Base-by-base conservation (phyloP, 2,329 filamentous ascomycete genomes). In the Microcera coccophila region DNA sequence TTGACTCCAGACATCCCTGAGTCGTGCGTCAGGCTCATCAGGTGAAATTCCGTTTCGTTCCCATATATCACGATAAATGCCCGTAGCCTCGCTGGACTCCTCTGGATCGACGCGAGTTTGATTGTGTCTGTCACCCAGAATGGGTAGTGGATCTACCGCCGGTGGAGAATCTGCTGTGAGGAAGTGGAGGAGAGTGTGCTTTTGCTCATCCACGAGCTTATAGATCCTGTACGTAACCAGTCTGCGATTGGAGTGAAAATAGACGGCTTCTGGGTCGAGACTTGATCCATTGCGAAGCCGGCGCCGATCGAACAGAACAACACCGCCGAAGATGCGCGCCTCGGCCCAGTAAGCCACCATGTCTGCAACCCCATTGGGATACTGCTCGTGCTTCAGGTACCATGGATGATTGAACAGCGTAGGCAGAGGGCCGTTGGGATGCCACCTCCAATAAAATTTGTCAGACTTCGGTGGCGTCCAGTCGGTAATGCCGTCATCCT, bases 291-390 rank as follows among this genome's bases (percentile, higher is more conserved):
- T 18, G n/a, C n/a, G n/a, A 10, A 4, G 32, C 2, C 36, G 19
- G 12, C 39, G 41, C 20, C 60, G 44, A 33, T 62, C 55, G 33
- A 63, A 63, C 4, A 62, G 31, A 0, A 55, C 46, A 2, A 63
- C 60, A n/a, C 60, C 60, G 12, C 60, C 59, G 12, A 62, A 43
- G 28, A 61, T 59, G 17, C 53, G 52, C 15, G 41, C 39, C 32
- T 61, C 60, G 5, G 58, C 57, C 60, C 59, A 61, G 44, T 53
- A 62, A 3, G 57, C 60, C 1, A 49, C 45, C 22, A 45, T 12
- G 20, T 54, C 48, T 3, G 48, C 40, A 4, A 37, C 28, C 9
- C 47, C 42, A 28, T 49, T 35, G 1, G 51, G 50, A 33, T 64
- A 65, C 22, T 62, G 55, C 4, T 61, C 46, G 28, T 53, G 42